Percentiles rank a stretch among this genome's conserved stretches.
phyloP scores from a whole-genome alignment of 768 basidiomycete species.

The Pisolithus sp. region DNA sequence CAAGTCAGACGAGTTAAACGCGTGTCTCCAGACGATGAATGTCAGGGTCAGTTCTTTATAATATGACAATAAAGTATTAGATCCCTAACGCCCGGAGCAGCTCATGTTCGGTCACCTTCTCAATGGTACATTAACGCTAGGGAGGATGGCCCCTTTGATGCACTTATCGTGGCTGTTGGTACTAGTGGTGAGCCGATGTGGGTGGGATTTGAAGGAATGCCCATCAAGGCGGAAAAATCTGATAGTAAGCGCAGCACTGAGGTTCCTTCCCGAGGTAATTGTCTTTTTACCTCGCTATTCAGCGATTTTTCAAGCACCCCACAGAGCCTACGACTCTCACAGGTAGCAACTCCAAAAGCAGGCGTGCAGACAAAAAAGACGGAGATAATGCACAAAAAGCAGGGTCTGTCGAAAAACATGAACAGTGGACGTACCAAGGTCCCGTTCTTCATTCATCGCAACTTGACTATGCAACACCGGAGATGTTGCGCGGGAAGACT shows the following conservation, averaged over 20 bases:
- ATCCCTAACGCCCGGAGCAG: not conserved
- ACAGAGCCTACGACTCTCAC: no score
- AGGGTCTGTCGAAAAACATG: not conserved
- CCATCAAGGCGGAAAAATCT: constrained; percentile 18
- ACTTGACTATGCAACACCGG: constrained; percentile 31
- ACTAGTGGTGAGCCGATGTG: constrained; percentile 44
- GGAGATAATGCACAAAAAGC: not conserved
- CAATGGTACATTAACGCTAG: constrained; percentile 46
- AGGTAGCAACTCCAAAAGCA: not conserved
- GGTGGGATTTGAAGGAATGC: constrained; percentile 40
- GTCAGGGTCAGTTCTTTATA: not conserved
- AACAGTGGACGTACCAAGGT: constrained; percentile 1
- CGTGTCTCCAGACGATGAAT: constrained; percentile 8
- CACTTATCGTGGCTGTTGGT: constrained; percentile 43
- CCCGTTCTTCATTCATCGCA: constrained; percentile 43
- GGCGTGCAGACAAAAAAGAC: not conserved
- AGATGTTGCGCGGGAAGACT: constrained; percentile 32
- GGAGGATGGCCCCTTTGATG: constrained; percentile 42
- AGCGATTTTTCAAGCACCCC: not conserved
- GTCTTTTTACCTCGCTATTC: not conserved
- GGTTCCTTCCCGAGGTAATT: not conserved
- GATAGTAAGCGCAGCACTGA: not conserved
- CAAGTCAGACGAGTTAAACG: constrained; percentile 26
- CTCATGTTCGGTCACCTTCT: constrained; percentile 19
- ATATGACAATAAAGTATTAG: not conserved